Evolutionary conservation across 495 filamentous ascomycete genomes (phyloP).

Genomic region (Cercophora newfieldiana): DNA sequence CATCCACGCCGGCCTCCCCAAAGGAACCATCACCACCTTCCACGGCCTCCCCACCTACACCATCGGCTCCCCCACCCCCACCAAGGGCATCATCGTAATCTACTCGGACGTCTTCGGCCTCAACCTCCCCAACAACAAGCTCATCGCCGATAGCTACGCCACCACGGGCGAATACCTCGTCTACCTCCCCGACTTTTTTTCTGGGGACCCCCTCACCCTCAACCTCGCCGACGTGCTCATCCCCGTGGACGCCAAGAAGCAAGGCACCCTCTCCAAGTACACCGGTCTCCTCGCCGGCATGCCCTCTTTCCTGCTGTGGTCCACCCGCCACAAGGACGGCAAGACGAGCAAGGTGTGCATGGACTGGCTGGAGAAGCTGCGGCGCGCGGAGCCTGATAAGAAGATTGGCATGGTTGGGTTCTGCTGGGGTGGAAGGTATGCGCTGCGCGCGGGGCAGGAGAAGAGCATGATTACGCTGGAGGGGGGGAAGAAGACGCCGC

Average conservation of each 20-base stretch:
- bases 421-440: conserved; percentile 47
- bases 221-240: conserved; percentile 40
- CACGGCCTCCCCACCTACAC: conserved; percentile 47
- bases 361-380: conserved; percentile 30
- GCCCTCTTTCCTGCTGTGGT: conserved; percentile 38
- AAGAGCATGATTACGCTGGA: conserved; percentile 38
- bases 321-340: conserved; percentile 37
- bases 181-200: conserved; percentile 47
- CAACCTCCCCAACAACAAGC: conserved; percentile 41
- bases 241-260: conserved; percentile 42
- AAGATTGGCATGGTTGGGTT: conserved; percentile 48
- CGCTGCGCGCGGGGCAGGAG: conserved; percentile 34
- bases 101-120: conserved; percentile 47
- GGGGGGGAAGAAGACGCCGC: conserved; percentile 38
- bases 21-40: conserved; percentile 38
- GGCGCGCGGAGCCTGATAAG: conserved; percentile 33
- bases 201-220: conserved; percentile 42
- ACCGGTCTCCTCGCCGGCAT: conserved; percentile 35
- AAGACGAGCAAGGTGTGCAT: conserved; percentile 36
- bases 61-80: conserved; percentile 39
- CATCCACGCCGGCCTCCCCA: conserved; percentile 41
- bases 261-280: conserved; percentile 39
- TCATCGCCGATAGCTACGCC: conserved; percentile 48
- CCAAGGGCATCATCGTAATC: conserved; percentile 40
- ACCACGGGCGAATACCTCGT: conserved; percentile 43